Percentiles rank a stretch among this genome's conserved stretches.
Evolutionary conservation across 148 eudicot genomes (phyloP).

Genomic region (Cornus controversa): DNA sequence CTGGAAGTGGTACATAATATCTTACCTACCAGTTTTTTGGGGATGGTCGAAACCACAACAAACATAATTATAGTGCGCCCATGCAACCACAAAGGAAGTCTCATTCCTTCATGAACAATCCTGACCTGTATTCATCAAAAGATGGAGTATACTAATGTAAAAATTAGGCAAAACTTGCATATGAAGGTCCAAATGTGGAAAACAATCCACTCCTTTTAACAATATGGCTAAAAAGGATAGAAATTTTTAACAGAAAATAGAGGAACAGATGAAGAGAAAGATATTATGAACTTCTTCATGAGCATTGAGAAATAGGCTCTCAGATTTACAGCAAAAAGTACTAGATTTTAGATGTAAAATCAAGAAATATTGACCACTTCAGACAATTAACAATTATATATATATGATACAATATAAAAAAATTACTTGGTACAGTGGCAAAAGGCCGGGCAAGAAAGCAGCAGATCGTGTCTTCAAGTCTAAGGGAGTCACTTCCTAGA

Average conservation of each 20-base stretch:
- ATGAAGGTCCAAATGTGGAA: slow-evolving; percentile 3
- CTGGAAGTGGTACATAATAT: background rate
- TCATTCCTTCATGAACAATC: slow-evolving; percentile 76
- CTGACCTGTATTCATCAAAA: slow-evolving; percentile 50
- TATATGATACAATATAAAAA: too few species aligned
- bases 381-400: too few species aligned
- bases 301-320: background rate
- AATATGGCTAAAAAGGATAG: background rate
- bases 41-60: slow-evolving; percentile 69
- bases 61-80: slow-evolving; percentile 74
- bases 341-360: background rate
- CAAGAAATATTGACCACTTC: background rate
- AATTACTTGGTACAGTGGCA: too few species aligned
- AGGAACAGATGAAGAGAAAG: background rate
- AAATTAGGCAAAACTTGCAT: background rate
- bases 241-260: background rate
- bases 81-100: slow-evolving; percentile 94
- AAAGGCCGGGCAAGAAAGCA: too few species aligned
- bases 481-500: too few species aligned
- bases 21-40: slow-evolving; percentile 72
- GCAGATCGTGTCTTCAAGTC: too few species aligned
- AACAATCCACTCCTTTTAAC: background rate
- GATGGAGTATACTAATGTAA: background rate
- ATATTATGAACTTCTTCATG: background rate
- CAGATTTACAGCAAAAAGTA: background rate